These are phyloP conservation scores for Amphirosellinia nigrospora DNA, from an alignment of 495 filamentous ascomycete species.

Conservation along the genomic window DNA sequence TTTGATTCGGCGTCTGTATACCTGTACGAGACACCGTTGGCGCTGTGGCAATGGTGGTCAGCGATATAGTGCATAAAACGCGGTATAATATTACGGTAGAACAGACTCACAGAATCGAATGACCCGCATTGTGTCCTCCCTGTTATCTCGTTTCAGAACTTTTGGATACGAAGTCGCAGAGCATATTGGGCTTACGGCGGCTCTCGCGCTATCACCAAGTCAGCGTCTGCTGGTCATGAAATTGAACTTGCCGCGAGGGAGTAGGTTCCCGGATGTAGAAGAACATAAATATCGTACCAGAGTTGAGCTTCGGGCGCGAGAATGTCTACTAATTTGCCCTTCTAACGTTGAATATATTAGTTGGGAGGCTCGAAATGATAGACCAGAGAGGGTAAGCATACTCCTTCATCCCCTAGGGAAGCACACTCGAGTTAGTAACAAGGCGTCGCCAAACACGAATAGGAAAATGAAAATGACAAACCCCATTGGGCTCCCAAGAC, in stretches of 20 bases:
- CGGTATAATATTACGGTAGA: too few species aligned
- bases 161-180: too few species aligned
- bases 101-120: constrained; percentile 27
- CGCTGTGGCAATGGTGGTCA: constrained; percentile 33
- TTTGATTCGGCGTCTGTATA: too few species aligned
- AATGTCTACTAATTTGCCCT: constrained; percentile 57
- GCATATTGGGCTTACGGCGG: constrained; percentile 45
- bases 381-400: not conserved
- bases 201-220: too few species aligned
- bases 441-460: not conserved
- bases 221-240: too few species aligned
- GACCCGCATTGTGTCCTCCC: constrained; percentile 64
- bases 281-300: too few species aligned
- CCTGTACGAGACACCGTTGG: constrained; percentile 48
- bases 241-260: too few species aligned
- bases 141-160: constrained; percentile 19
- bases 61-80: not conserved
- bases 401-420: not conserved
- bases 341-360: constrained; percentile 52
- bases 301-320: constrained; percentile 47
- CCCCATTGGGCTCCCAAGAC: not conserved
- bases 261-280: too few species aligned
- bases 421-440: not conserved
- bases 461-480: not conserved
- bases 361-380: not conserved